phyloP scores from a whole-genome alignment of 1,139 yeast genomes.

The Hansenula sp. region DNA sequence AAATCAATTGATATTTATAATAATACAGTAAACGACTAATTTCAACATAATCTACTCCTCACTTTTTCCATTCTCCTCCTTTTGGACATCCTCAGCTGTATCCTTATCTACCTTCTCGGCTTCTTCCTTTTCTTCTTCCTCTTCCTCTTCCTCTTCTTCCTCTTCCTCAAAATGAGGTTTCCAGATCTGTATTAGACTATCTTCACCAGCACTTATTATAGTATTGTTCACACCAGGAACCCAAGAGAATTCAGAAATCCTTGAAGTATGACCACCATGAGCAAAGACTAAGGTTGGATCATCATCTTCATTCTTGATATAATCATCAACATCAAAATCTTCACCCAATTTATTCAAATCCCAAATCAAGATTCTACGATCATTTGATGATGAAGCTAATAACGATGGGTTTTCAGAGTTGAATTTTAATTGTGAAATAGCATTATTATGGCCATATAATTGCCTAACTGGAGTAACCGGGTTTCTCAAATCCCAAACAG shows the following conservation, averaged over 20 bases:
- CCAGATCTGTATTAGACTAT: constrained; percentile 79
- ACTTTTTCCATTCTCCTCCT: constrained; percentile 7
- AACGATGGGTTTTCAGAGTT: constrained; percentile 56
- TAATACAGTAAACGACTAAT: neutral
- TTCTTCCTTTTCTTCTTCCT: constrained; percentile 32
- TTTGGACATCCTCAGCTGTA: constrained; percentile 17
- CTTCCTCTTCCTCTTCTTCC: constrained; percentile 31
- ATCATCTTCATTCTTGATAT: constrained; percentile 40
- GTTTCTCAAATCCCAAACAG: constrained; percentile 62
- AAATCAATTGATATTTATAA: too few relatives aligned
- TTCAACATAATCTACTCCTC: neutral
- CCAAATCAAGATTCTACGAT: constrained; percentile 64
- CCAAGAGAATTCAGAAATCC: constrained; percentile 76
- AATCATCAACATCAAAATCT: constrained; percentile 32
- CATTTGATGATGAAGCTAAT: constrained; percentile 63
- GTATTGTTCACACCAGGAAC: constrained; percentile 67
- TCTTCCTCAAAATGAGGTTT: constrained; percentile 53
- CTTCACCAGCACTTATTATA: constrained; percentile 74
- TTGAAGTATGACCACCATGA: constrained; percentile 81
- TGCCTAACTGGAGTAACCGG: constrained; percentile 25
- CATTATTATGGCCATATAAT: constrained; percentile 47
- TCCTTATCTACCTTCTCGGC: constrained; percentile 29
- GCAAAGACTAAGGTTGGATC: constrained; percentile 66
- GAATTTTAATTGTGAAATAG: constrained; percentile 68
- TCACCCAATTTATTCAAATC: constrained; percentile 45